Conservation (phyloP, 2,329 filamentous ascomycete species). For the Pyricularia sp. region DNA sequence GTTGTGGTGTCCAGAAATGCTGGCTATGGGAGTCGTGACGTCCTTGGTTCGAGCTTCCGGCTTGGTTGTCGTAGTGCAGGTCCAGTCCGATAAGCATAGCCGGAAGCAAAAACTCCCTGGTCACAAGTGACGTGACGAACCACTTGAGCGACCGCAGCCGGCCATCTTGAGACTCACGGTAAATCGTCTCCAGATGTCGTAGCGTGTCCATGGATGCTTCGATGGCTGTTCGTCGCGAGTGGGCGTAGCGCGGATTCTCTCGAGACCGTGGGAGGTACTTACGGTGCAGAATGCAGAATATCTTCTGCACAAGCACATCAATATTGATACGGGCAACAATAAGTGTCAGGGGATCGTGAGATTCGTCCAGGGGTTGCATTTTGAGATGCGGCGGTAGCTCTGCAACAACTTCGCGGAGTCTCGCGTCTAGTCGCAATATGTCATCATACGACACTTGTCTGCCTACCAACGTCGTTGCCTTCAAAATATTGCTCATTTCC, state of each 20-base stretch:
- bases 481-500: constrained; percentile 63
- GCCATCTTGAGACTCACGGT: constrained; percentile 65
- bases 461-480: constrained; percentile 48
- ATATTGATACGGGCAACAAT: constrained; percentile 80
- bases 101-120: constrained; percentile 77
- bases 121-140: constrained; percentile 70
- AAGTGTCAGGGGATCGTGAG: constrained; percentile 70
- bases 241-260: constrained; percentile 70
- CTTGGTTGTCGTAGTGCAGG: constrained; percentile 58
- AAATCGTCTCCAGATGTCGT: constrained; percentile 64
- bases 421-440: constrained; percentile 51
- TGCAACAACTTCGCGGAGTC: constrained; percentile 51
- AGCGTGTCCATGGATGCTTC: constrained; percentile 80
- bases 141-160: constrained; percentile 65
- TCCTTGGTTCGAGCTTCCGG: constrained; percentile 26
- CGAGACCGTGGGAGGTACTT: constrained; percentile 75
- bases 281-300: constrained; percentile 79
- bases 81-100: constrained; percentile 80
- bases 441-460: constrained; percentile 53
- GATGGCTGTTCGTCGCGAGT: constrained; percentile 75
- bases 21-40: constrained; percentile 32
- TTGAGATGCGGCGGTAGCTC: constrained; percentile 73
- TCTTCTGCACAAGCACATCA: constrained; percentile 80
- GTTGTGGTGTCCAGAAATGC: constrained; percentile 47
- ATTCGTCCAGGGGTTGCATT: constrained; percentile 65